phyloP scores from a whole-genome alignment of 1,284 basidiomycete genomes.

The Tetrapyrgos nigripes region DNA sequence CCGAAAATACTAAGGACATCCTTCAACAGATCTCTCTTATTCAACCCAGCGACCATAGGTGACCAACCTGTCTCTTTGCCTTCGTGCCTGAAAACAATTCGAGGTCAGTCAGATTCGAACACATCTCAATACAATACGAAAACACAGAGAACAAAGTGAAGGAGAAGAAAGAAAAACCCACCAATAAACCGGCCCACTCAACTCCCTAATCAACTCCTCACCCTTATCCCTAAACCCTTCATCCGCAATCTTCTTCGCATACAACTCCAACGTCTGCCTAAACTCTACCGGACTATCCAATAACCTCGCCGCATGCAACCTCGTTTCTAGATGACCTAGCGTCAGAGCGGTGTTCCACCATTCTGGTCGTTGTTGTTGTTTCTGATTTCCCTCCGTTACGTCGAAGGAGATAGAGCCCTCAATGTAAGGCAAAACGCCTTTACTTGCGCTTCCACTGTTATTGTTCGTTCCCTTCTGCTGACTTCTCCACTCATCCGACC shows the following conservation, averaged over 20 bases:
- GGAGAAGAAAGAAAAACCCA: constrained; percentile 41
- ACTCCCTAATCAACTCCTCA: constrained; percentile 86
- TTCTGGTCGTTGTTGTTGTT: constrained; percentile 56
- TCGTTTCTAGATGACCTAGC: constrained; percentile 85
- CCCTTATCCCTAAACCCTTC: constrained; percentile 86
- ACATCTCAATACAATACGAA: too few species aligned
- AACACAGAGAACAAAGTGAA: too few species aligned
- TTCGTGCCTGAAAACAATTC: constrained; percentile 55
- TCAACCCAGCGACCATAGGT: constrained; percentile 68
- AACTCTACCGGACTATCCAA: constrained; percentile 87
- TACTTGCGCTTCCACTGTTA: too few species aligned
- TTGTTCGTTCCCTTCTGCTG: constrained; percentile 51
- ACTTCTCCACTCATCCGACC: constrained; percentile 82
- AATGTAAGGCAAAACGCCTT: constrained; percentile 57
- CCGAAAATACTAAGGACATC: constrained; percentile 83
- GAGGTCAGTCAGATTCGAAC: not conserved
- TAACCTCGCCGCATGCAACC: constrained; percentile 72
- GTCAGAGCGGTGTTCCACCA: constrained; percentile 86
- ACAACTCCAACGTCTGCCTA: constrained; percentile 74
- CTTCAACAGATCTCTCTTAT: constrained; percentile 80
- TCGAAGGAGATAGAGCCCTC: constrained; percentile 59
- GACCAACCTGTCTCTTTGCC: constrained; percentile 67
- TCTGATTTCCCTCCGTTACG: constrained; percentile 45
- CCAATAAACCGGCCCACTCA: constrained; percentile 90
- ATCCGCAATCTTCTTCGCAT: constrained; percentile 84